Percentiles rank a stretch among this genome's conserved stretches.
Conservation (phyloP, 371 early-diverging fungal species). For the Catenaria anguillulae region DNA sequence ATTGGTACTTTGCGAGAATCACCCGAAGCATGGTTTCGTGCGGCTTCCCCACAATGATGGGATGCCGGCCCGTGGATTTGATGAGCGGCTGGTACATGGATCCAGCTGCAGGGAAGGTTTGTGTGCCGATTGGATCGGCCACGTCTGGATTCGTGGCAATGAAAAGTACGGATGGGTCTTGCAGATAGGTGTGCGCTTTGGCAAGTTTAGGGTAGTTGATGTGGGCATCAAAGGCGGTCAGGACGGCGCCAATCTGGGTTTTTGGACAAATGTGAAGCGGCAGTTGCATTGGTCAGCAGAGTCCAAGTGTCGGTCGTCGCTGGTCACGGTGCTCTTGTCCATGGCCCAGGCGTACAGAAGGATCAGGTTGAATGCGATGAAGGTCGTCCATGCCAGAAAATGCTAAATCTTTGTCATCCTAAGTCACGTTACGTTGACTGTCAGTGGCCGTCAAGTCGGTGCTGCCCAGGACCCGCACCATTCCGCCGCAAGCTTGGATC, state of each 20-base stretch:
- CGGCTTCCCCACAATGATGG: constrained; percentile 85
- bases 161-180: constrained; percentile 57
- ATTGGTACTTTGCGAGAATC: constrained; percentile 58
- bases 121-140: constrained; percentile 66
- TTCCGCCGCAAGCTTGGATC: constrained; percentile 35
- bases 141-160: constrained; percentile 86
- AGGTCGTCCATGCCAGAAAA: neutral
- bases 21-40: constrained; percentile 78
- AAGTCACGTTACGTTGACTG: too few species aligned
- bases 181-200: constrained; percentile 71
- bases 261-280: too few species aligned
- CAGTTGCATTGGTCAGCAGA: too few species aligned
- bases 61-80: constrained; percentile 50
- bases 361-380: too few species aligned
- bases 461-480: too few species aligned
- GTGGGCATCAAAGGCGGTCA: constrained; percentile 18
- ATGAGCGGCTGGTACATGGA: constrained; percentile 59
- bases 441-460: too few species aligned
- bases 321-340: too few species aligned
- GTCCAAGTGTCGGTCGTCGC: neutral
- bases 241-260: constrained; percentile 57
- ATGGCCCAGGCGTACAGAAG: too few species aligned
- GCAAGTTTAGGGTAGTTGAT: constrained; percentile 51
- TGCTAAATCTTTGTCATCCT: constrained; percentile 22
- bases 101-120: constrained; percentile 73